These are phyloP conservation scores for Oenanthe javanica DNA, from an alignment of 140 eudicot species.

Conservation along the genomic window DNA sequence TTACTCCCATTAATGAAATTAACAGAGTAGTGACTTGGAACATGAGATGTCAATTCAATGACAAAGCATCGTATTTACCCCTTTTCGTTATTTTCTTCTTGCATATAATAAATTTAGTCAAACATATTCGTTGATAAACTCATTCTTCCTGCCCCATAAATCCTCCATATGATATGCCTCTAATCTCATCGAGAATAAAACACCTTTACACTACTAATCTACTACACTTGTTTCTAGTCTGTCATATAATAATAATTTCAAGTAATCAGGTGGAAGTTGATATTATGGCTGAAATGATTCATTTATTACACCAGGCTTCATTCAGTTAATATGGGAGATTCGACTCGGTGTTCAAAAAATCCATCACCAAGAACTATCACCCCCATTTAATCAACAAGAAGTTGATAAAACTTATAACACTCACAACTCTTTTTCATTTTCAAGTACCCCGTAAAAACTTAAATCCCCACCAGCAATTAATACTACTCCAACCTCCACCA, in stretches of 20 bases:
- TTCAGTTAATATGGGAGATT: slow-evolving; percentile 85
- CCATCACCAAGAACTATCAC: slow-evolving; percentile 17
- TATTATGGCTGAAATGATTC: slow-evolving; percentile 43
- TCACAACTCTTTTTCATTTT: slow-evolving; percentile 31
- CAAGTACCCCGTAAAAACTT: slow-evolving; percentile 32
- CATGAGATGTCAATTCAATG: too few species aligned
- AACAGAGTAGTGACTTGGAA: too few species aligned
- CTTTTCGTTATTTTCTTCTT: background rate
- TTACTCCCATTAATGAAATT: too few species aligned
- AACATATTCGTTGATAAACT: background rate
- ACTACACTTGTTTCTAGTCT: background rate
- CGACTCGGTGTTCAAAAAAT: slow-evolving; percentile 80
- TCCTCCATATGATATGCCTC: slow-evolving; percentile 26
- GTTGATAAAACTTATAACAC: slow-evolving; percentile 2
- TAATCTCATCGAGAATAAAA: slow-evolving; percentile 27
- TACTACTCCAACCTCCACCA: slow-evolving; percentile 28
- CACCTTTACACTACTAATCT: background rate
- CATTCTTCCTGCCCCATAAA: slow-evolving; percentile 22
- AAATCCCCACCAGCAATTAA: slow-evolving; percentile 40
- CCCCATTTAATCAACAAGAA: background rate
- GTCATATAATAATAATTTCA: background rate
- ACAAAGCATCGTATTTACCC: too few species aligned
- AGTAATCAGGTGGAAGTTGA: background rate
- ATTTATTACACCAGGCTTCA: slow-evolving; percentile 48
- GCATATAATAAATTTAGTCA: background rate